Base-by-base conservation (phyloP, 495 filamentous ascomycete species). In the Tuber microsphaerosporum region DNA sequence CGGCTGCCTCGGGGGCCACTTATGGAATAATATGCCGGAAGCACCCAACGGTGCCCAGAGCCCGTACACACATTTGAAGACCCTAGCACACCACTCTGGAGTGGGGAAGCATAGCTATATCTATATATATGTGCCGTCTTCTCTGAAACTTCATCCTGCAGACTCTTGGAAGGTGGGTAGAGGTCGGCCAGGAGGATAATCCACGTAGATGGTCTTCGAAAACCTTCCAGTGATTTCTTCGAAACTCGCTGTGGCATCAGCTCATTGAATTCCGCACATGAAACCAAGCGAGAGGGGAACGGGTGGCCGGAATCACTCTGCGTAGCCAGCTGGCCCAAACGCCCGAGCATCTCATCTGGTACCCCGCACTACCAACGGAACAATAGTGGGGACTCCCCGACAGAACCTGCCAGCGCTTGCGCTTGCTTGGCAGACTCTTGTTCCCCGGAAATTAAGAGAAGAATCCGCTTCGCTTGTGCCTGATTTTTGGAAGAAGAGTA, bases 171-270 rank as follows among this genome's bases (percentile, higher is more conserved):
- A 65, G 56, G 56, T 34, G 12, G 26, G 56, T 34, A 26, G 56
- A 34, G 56, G 56, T 31, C 14, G 56, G 26, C 56, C 26, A 2
- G 56, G 5, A 19, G 56, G 26, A 65, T 34, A 65, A 16, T 34
- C 56, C 56, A 65, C 56, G 56, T 65, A 65, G 56, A 65, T 65
- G 14, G 56, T 31, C 26, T 65, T 65, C 56, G 26, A 65, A 65
- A 65, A 26, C 4, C n/a, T 34, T 65, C 56, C 56, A 34, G 31
- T 34, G 26, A 65, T 31, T 65, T 65, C 56, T 65, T 34, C 56
- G 56, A 34, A 34, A 65, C 14, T 17, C 5, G 26, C 56, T 19
- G 16, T 5, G 22, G 14, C 56, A 65, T 34, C 26, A 65, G 12
- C 26, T 65, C 56, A 65, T 34, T 65, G 14, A 34, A 65, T 65